phyloP scores from a whole-genome alignment of 495 filamentous ascomycete species.

The Durotheca rogersii region DNA sequence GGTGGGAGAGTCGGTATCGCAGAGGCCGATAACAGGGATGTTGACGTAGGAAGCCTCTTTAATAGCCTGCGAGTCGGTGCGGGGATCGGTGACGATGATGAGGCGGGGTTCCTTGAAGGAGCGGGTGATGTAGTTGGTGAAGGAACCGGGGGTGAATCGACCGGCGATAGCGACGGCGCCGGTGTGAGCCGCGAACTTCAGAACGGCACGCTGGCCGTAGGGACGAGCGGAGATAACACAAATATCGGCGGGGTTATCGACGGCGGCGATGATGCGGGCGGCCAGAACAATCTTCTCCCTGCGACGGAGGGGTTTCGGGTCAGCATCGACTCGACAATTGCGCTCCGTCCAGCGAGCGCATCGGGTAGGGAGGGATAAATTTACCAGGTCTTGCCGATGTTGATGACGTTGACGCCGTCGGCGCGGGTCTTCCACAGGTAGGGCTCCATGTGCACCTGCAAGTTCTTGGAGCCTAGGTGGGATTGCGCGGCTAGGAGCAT shows the following conservation, averaged over 20 bases:
- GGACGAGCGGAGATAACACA: constrained; percentile 99
- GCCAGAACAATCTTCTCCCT: constrained; percentile 99
- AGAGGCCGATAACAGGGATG: constrained; percentile 98
- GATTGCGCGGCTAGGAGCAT: constrained; percentile 95
- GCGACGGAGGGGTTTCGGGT: constrained; percentile 21
- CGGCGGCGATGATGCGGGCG: constrained; percentile 95
- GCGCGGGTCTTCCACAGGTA: constrained; percentile 99
- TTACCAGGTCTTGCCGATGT: constrained; percentile 99
- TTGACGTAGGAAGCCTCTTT: constrained; percentile 99
- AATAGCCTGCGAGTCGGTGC: constrained; percentile 99
- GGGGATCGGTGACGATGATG: constrained; percentile 98
- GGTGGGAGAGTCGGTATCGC: constrained; percentile 98
- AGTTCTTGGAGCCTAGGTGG: constrained; percentile 98
- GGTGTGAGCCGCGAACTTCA: constrained; percentile 98
- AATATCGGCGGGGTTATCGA: constrained; percentile 99
- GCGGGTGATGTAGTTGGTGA: constrained; percentile 99
- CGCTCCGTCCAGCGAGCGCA: constrained; percentile 25
- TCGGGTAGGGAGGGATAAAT: constrained; percentile 33
- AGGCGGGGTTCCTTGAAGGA: constrained; percentile 99
- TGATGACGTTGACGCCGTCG: constrained; percentile 96
- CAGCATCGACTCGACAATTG: constrained; percentile 3
- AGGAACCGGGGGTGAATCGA: constrained; percentile 99
- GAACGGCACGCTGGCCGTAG: constrained; percentile 97
- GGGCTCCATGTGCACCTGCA: constrained; percentile 98
- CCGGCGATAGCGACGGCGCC: constrained; percentile 97